Base-by-base conservation (phyloP, 108 stramenopile species). In the Asterionellopsis glacialis region DNA sequence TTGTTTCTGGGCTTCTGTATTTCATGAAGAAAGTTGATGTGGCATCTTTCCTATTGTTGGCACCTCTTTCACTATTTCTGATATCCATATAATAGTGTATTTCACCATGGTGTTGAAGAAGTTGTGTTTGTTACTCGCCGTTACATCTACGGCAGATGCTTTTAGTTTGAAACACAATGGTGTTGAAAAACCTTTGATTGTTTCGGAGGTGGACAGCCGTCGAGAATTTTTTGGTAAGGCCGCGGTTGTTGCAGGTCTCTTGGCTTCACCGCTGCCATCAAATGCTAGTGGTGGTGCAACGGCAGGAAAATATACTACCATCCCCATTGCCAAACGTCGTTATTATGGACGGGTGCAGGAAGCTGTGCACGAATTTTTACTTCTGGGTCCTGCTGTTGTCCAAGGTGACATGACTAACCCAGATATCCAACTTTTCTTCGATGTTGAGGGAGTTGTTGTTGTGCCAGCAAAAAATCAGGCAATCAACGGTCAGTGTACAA, bases 241-340 rank as follows among this genome's bases (percentile, higher is more conserved):
- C 11, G 56, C 40, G 1, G 19, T 40, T n/a, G 16, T 41, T 19
- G 40, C 18, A 16, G 16, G 16, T 3, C 25, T 63, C 9, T 18
- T 21, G 33, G 38, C 33, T 5, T 25, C 52, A 25, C 61, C 75
- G 38, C 43, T 38, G 16, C 33, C 59, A 14, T 79, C 79, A 1
- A 60, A 26, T 50, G 85, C 85, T 12, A 72, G 70, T 49, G 85
- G 85, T 47, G 90, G 90, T 42, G 91, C 91, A 13, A 93, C 91
- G 16, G 91, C 91, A 0, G 91, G 91, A 63, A 87, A 85, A 55
- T 92, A 92, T 69, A 88, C 90, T 15, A 90, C 88, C 12, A 90
- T 90, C 57, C 88, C 88, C 19, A 90, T 90, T 59, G 88, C 88
- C 12, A 90, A 90, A 51, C 67, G 90, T 53, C 72, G 90, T 11